Evolutionary conservation across 1,284 basidiomycete species (phyloP).

Genomic region (Coniophora puteana): DNA sequence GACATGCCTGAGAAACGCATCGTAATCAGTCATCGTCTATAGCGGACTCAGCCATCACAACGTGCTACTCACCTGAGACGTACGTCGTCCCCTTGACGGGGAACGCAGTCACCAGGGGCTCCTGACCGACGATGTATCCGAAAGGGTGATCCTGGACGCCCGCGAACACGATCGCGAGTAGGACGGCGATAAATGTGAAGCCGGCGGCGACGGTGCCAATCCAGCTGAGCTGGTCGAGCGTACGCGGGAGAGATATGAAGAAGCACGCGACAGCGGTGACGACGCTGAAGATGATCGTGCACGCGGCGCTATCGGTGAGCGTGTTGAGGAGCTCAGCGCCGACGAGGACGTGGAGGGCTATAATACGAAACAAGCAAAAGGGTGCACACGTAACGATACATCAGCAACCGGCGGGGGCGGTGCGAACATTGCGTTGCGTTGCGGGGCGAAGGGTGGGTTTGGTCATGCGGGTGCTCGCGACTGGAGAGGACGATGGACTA

Average conservation of each 20-base stretch:
- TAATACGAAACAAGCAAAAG: background rate
- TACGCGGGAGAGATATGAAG: conserved; percentile 48
- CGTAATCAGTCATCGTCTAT: background rate
- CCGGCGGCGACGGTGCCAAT: conserved; percentile 43
- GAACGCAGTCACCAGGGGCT: conserved; percentile 35
- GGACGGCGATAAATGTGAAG: conserved; percentile 55
- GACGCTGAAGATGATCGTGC: conserved; percentile 55
- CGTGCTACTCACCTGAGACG: conserved; percentile 37
- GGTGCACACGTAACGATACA: background rate
- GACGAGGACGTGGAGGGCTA: conserved; percentile 41
- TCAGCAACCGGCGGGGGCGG: too few relatives aligned
- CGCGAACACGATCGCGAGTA: conserved; percentile 49
- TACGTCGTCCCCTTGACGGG: conserved; percentile 49
- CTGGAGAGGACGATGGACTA: background rate
- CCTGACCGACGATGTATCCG: conserved; percentile 32
- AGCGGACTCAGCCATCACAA: background rate
- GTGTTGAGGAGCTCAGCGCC: conserved; percentile 53
- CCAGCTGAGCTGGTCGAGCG: conserved; percentile 45
- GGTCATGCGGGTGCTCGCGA: background rate
- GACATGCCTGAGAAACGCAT: conserved; percentile 30
- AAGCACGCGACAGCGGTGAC: conserved; percentile 41
- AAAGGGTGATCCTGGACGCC: conserved; percentile 47
- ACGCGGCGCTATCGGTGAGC: conserved; percentile 48
- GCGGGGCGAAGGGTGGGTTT: background rate
- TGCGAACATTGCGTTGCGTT: too few relatives aligned